These are phyloP conservation scores for Fusarium lyarnte DNA, from an alignment of 2,329 filamentous ascomycete genomes.

Conservation along the genomic window DNA sequence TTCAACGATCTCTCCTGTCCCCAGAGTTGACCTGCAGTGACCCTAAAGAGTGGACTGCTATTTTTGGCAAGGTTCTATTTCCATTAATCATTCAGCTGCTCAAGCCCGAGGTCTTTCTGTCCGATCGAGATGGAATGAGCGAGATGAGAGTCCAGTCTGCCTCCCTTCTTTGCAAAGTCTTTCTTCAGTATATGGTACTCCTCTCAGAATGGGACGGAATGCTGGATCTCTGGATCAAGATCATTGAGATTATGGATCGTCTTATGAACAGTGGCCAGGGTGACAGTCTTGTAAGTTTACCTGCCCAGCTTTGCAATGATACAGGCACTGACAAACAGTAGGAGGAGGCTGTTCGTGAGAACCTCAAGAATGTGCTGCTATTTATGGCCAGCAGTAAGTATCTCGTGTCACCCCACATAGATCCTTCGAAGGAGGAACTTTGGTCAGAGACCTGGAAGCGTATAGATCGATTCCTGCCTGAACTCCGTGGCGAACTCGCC, in stretches of 20 bases:
- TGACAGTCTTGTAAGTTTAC: constrained; percentile 77
- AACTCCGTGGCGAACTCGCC: constrained; percentile 65
- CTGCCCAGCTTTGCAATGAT: neutral
- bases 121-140: constrained; percentile 91
- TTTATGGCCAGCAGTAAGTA: constrained; percentile 94
- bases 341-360: constrained; percentile 96
- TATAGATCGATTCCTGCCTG: constrained; percentile 72
- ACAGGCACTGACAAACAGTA: constrained; percentile 49
- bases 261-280: constrained; percentile 96
- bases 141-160: constrained; percentile 93
- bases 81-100: constrained; percentile 87
- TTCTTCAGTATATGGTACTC: constrained; percentile 89
- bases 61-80: constrained; percentile 94
- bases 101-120: constrained; percentile 93
- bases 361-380: constrained; percentile 92
- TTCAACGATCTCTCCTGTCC: constrained; percentile 87
- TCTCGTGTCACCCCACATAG: constrained; percentile 74
- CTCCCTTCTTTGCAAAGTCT: constrained; percentile 92
- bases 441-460: constrained; percentile 73
- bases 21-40: constrained; percentile 84
- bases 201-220: constrained; percentile 88
- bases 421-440: constrained; percentile 64
- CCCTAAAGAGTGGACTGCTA: constrained; percentile 92
- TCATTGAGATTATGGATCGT: constrained; percentile 93
- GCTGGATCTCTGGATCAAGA: constrained; percentile 90